phyloP scores from a whole-genome alignment of 2,329 filamentous ascomycete genomes.

The Penicillium sclerotiorum region DNA sequence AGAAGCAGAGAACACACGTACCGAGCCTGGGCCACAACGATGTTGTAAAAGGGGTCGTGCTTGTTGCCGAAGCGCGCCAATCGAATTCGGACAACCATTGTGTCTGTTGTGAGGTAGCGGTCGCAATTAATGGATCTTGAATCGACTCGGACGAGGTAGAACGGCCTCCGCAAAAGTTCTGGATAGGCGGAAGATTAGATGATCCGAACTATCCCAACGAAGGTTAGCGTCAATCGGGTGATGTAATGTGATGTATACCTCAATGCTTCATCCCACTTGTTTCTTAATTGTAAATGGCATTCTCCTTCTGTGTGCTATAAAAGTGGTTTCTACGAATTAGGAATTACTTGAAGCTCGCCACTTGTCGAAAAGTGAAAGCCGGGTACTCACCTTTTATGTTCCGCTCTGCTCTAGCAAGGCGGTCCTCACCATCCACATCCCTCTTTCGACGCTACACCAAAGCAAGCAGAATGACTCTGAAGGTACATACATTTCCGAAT shows the following conservation, averaged over 20 bases:
- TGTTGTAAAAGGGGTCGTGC: slow-evolving; percentile 94
- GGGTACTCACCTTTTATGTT: slow-evolving; percentile 39
- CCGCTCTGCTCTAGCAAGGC: slow-evolving; percentile 16
- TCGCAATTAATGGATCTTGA: slow-evolving; percentile 1
- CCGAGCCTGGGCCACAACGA: slow-evolving; percentile 91
- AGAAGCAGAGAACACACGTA: slow-evolving; percentile 46
- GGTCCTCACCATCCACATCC: slow-evolving; percentile 13
- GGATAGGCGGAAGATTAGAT: slow-evolving; percentile 29
- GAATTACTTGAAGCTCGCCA: too few relatives aligned
- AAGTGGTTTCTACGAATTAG: too few relatives aligned
- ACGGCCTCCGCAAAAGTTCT: slow-evolving; percentile 33
- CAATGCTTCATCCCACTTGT: neutral
- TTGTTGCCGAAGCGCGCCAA: slow-evolving; percentile 89
- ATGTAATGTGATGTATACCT: slow-evolving; percentile 25
- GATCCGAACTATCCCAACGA: slow-evolving; percentile 19
- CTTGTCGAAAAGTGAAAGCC: too few relatives aligned
- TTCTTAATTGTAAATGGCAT: neutral
- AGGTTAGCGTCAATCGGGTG: slow-evolving; percentile 28
- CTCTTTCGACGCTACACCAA: slow-evolving; percentile 28
- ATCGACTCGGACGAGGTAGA: slow-evolving; percentile 4
- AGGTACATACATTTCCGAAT: slow-evolving; percentile 30
- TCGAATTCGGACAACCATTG: slow-evolving; percentile 91
- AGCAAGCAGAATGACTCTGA: slow-evolving; percentile 45
- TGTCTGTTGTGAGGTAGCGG: slow-evolving; percentile 29
- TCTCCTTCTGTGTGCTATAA: neutral